Conservation (phyloP, 2,329 filamentous ascomycete genomes). For the Colletotrichum sp. region DNA sequence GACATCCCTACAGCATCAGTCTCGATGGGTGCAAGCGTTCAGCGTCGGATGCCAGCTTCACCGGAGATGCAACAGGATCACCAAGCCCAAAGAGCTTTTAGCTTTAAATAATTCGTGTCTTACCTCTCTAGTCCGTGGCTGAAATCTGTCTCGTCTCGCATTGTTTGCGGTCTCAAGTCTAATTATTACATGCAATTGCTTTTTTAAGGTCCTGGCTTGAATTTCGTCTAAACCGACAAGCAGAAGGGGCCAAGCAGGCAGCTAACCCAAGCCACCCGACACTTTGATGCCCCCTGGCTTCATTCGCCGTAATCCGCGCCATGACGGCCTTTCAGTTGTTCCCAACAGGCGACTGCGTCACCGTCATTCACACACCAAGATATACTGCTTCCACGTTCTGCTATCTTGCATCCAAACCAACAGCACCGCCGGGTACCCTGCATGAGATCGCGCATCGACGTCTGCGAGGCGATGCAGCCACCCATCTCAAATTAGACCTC, state of each 20-base stretch:
- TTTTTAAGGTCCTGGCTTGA: neutral
- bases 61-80: neutral
- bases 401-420: neutral
- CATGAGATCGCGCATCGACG: neutral
- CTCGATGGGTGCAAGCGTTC: neutral
- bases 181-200: neutral
- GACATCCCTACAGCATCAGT: neutral
- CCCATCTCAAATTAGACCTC: neutral
- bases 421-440: neutral
- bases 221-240: neutral
- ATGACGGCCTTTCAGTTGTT: neutral
- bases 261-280: constrained; percentile 2
- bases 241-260: neutral
- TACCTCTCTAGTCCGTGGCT: neutral
- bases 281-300: neutral
- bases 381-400: neutral
- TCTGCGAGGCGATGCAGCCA: neutral
- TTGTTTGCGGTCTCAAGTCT: neutral
- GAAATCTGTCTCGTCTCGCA: neutral
- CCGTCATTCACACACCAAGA: neutral
- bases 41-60: neutral
- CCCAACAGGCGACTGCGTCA: neutral
- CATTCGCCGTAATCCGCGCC: neutral
- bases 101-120: neutral
- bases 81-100: neutral